Percentiles rank a stretch among this genome's conserved stretches.
Conservation (phyloP, 352 stramenopile species). For the Phytophthora meadii region DNA sequence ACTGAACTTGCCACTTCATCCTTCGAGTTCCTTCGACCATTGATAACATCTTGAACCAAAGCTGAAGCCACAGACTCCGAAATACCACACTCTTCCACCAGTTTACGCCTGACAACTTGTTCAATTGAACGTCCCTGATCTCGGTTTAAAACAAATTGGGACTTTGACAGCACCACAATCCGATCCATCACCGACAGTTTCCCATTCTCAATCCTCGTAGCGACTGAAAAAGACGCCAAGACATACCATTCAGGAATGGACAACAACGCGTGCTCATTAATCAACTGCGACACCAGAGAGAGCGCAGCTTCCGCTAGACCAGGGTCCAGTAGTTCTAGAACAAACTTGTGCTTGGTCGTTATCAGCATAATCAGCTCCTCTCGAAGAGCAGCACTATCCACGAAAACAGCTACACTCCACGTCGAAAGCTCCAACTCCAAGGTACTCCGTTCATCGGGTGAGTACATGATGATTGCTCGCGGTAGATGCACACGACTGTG, state of each 20-base stretch:
- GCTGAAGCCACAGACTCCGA: constrained; percentile 18
- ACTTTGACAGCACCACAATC: constrained; percentile 10
- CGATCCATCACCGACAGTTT: constrained; percentile 37
- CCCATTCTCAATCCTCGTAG: constrained; percentile 39
- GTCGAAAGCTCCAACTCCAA: constrained; percentile 17
- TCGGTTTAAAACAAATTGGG: constrained; percentile 4
- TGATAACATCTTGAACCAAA: constrained; percentile 13
- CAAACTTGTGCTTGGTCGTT: constrained; percentile 49
- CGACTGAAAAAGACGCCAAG: constrained; percentile 39
- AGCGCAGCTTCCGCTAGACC: constrained; percentile 42
- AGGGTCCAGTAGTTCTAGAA: constrained; percentile 44
- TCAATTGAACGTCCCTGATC: constrained; percentile 3
- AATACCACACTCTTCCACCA: constrained; percentile 29
- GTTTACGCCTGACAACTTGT: constrained; percentile 12
- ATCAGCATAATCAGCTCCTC: constrained; percentile 36
- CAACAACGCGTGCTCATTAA: constrained; percentile 62
- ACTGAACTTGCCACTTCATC: not conserved
- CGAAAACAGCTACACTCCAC: constrained; percentile 25
- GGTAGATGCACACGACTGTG: constrained; percentile 29
- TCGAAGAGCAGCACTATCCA: constrained; percentile 17
- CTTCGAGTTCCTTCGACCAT: no score
- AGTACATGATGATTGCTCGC: constrained; percentile 30
- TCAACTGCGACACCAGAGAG: constrained; percentile 49
- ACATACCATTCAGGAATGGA: constrained; percentile 60
- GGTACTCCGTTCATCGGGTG: constrained; percentile 7